Evolutionary conservation across 345 rosid species (phyloP).

Genomic region (Eucalyptus rudis): DNA sequence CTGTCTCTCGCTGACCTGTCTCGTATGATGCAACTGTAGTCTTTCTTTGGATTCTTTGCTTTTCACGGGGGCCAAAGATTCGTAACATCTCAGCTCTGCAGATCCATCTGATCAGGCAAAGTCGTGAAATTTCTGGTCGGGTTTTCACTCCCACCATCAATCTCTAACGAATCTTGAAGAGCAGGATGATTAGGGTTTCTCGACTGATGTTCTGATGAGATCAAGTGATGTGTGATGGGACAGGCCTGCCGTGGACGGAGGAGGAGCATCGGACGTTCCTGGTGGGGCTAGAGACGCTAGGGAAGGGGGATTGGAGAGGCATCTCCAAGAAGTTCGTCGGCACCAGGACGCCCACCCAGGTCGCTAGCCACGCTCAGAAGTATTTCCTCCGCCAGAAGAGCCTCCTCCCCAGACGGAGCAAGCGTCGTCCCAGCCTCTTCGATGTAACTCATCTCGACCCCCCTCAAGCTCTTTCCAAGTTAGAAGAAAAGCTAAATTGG

Average conservation of each 20-base stretch:
- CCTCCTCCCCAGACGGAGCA: background rate
- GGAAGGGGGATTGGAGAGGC: conserved; percentile 29
- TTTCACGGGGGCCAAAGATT: background rate
- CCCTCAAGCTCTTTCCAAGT: too few species aligned
- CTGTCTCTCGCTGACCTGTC: background rate
- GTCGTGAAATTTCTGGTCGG: background rate
- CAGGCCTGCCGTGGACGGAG: conserved; percentile 20
- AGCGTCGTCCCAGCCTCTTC: conserved; percentile 13
- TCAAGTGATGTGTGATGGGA: background rate
- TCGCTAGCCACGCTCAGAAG: conserved; percentile 28
- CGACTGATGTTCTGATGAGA: background rate
- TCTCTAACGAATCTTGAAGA: background rate
- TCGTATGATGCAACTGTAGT: background rate
- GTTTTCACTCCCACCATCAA: background rate
- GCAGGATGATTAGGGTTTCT: background rate
- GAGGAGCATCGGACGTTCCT: conserved; percentile 15
- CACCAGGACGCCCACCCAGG: conserved; percentile 25
- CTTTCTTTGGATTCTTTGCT: background rate
- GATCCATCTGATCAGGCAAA: background rate
- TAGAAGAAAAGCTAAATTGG: background rate
- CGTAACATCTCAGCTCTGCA: background rate
- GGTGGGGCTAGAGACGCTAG: conserved; percentile 11
- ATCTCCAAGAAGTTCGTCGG: conserved; percentile 16
- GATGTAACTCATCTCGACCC: background rate
- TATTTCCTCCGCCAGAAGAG: conserved; percentile 7